Base-by-base conservation (phyloP, 1,139 yeast genomes). In the Debaryomyces udenii region DNA sequence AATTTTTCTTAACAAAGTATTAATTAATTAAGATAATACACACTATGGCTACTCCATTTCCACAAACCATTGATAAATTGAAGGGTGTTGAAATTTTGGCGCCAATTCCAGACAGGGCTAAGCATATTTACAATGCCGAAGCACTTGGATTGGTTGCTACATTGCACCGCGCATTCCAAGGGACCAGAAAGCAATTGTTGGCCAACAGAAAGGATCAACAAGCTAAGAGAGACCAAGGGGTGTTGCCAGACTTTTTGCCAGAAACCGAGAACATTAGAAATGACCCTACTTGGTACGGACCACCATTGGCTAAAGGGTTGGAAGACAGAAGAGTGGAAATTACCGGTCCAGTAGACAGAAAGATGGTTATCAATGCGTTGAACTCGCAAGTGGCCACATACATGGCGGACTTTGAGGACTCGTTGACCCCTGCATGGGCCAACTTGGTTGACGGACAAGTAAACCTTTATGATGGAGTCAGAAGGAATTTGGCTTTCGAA, bases 381-480 rank as follows among this genome's bases (percentile, higher is more conserved):
- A 90, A 90, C 70, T 82, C 96, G 3, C 80, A 80, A 44, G 96
- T 90, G 35, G 89, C 86, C 60, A 88, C 96, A 37, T 90, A 90
- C 66, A 90, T 90, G 97, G 84, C 94, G 35, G 98, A 90, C 69
- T 87, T 90, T 55, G 97, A 90, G 67, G 97, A 90, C 69, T 88
- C 96, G 24, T 83, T 90, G 55, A 84, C 97, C 26, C 99, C 99
- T 53, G 91, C 98, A 27, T 93, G 98, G 98, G 69, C 69, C 53
- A 90, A 89, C 67, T 78, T 88, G 74, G 81, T 87, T 47, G 79
- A 74, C 42, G 99, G 98, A 44, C 99, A 93, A 70, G 89, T 86
- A 51, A 91, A 93, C 67, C 74, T 93, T 57, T 90, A 81, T 68
- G 98, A 93, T 61, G 97, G 90, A 29, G 78, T 84, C 40, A 77